Evolutionary conservation across 2,329 filamentous ascomycete genomes (phyloP).

Genomic region (Paecilomyces sp.): DNA sequence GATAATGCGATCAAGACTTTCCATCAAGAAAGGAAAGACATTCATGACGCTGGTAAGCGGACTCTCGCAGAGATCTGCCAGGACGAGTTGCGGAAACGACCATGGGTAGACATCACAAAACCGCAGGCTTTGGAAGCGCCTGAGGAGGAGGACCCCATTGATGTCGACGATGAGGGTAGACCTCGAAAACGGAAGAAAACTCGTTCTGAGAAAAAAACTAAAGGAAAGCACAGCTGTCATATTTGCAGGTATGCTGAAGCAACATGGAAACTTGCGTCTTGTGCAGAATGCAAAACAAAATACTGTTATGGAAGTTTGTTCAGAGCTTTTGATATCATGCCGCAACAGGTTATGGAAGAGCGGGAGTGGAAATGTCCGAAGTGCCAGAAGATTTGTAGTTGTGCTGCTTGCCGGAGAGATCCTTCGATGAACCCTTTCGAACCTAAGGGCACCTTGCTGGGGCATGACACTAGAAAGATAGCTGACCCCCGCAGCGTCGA

Average conservation of each 20-base stretch:
- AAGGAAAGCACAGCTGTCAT: slow-evolving; percentile 60
- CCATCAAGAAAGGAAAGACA: slow-evolving; percentile 54
- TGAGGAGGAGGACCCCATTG: slow-evolving; percentile 29
- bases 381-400: slow-evolving; percentile 81
- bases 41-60: slow-evolving; percentile 58
- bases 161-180: slow-evolving; percentile 52
- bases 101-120: slow-evolving; percentile 75
- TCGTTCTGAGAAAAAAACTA: slow-evolving; percentile 40
- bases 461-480: slow-evolving; percentile 83
- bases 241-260: slow-evolving; percentile 75
- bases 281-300: slow-evolving; percentile 64
- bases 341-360: slow-evolving; percentile 71
- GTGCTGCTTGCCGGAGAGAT: slow-evolving; percentile 65
- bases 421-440: slow-evolving; percentile 69
- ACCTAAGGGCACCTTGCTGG: slow-evolving; percentile 79
- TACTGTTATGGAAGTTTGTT: slow-evolving; percentile 95
- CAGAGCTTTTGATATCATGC: slow-evolving; percentile 84
- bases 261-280: slow-evolving; percentile 77
- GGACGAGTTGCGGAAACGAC: slow-evolving; percentile 70
- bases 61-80: slow-evolving; percentile 90
- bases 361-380: slow-evolving; percentile 83
- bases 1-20: slow-evolving; percentile 55
- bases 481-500: slow-evolving; percentile 90
- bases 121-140: slow-evolving; percentile 32
- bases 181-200: slow-evolving; percentile 60